Conservation (phyloP, 2,329 filamentous ascomycete species). For the Phaeosphaeriaceae sp. region DNA sequence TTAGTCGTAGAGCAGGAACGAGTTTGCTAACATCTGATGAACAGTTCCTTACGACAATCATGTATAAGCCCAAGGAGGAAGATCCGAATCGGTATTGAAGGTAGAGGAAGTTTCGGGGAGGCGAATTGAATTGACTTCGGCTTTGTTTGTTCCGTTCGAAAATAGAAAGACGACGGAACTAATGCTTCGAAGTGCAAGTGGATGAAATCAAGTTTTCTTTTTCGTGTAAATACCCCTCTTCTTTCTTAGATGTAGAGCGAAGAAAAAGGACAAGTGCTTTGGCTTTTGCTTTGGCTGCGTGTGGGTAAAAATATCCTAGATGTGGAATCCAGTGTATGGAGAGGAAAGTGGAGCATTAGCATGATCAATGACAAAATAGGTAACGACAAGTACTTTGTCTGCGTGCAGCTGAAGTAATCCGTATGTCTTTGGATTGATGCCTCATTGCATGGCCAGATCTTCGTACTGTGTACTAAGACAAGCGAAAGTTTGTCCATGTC, state of each 20-base stretch:
- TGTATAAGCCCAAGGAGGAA: slow-evolving; percentile 85
- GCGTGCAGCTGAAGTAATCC: no score
- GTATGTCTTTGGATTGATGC: no score
- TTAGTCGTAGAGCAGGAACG: no score
- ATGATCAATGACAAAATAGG: no score
- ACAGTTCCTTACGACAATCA: slow-evolving; percentile 95
- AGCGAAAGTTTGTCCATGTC: no score
- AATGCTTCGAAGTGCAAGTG: neutral
- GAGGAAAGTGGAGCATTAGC: no score
- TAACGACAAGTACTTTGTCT: no score
- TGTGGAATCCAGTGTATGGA: no score
- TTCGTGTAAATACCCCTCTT: neutral
- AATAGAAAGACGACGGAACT: no score
- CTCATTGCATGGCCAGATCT: no score
- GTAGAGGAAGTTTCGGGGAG: neutral
- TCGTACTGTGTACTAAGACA: no score
- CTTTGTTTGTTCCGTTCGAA: neutral
- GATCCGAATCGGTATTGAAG: slow-evolving; percentile 4
- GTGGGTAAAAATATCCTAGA: neutral
- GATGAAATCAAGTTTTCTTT: neutral
- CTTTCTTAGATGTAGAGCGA: neutral
- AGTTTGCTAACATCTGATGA: neutral
- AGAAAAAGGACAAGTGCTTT: neutral
- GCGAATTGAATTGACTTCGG: neutral
- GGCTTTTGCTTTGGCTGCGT: no score